Percentiles rank a stretch among this genome's conserved stretches.
phyloP scores from a whole-genome alignment of 140 eudicot species.

The Senecio squalidus region DNA sequence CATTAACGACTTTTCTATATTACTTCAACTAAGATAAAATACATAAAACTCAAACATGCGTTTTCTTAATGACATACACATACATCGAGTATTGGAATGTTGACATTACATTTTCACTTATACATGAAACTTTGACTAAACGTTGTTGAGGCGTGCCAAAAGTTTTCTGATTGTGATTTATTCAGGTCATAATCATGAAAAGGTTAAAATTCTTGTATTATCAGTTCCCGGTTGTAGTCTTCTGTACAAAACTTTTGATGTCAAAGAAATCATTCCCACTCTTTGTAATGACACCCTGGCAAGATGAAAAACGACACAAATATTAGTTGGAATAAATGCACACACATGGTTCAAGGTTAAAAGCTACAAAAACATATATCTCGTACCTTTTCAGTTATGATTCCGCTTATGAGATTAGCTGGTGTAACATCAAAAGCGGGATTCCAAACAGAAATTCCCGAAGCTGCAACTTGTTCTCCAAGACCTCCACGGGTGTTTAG shows the following conservation, averaged over 20 bases:
- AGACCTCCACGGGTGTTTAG: conserved; percentile 79
- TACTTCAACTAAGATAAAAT: too few species aligned
- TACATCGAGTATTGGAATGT: neutral
- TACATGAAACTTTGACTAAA: neutral
- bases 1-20: too few species aligned
- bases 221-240: conserved; percentile 23
- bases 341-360: neutral
- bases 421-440: conserved; percentile 99
- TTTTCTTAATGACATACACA: neutral
- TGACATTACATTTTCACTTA: neutral
- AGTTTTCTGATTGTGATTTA: neutral
- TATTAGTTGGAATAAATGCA: neutral
- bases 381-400: conserved; percentile 84
- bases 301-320: neutral
- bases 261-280: conserved; percentile 46
- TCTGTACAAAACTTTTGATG: conserved; percentile 45
- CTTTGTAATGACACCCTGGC: conserved; percentile 72
- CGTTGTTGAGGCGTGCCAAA: neutral
- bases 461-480: conserved; percentile 95
- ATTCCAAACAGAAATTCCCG: conserved; percentile 94
- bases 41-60: too few species aligned
- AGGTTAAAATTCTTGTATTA: neutral
- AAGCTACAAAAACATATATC: too few species aligned
- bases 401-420: conserved; percentile 59
- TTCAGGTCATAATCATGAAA: neutral